Evolutionary conservation across 169 alveolate species (phyloP).

Genomic region (Plasmodium billcollinsi): DNA sequence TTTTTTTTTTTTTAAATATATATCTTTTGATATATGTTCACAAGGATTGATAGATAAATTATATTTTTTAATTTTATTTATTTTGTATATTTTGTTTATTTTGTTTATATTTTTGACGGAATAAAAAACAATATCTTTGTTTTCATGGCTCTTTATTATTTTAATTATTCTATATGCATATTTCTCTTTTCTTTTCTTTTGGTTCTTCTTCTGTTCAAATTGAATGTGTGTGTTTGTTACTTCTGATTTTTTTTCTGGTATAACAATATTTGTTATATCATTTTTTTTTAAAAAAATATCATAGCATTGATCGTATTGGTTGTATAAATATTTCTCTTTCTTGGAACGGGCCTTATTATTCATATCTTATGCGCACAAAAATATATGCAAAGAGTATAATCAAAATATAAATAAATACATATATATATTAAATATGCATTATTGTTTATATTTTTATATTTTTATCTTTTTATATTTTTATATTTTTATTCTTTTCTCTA

Average conservation of each 20-base stretch:
- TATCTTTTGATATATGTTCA: too few species aligned
- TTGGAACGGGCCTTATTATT: not conserved
- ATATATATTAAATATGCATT: not conserved
- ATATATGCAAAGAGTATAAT: not conserved
- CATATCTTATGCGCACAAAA: conserved; percentile 1
- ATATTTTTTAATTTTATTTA: too few species aligned
- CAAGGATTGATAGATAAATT: too few species aligned
- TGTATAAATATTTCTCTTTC: not conserved
- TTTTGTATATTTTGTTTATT: too few species aligned
- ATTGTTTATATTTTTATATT: too few species aligned
- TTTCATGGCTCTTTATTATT: not conserved
- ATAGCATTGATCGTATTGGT: conserved; percentile 13
- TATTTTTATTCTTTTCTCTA: too few species aligned
- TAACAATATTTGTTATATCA: conserved; percentile 23
- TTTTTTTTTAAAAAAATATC: conserved; percentile 33
- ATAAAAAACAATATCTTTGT: not conserved
- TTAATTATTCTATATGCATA: not conserved
- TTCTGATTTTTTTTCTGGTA: not conserved
- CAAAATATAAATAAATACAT: not conserved
- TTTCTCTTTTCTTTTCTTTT: conserved; percentile 4
- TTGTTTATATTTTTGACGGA: not conserved
- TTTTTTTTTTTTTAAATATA: too few species aligned
- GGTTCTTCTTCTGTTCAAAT: not conserved
- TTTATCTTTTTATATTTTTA: too few species aligned
- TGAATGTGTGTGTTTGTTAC: not conserved